phyloP scores from a whole-genome alignment of 2,329 filamentous ascomycete species.

The Scopulariopsis brevicaulis region DNA sequence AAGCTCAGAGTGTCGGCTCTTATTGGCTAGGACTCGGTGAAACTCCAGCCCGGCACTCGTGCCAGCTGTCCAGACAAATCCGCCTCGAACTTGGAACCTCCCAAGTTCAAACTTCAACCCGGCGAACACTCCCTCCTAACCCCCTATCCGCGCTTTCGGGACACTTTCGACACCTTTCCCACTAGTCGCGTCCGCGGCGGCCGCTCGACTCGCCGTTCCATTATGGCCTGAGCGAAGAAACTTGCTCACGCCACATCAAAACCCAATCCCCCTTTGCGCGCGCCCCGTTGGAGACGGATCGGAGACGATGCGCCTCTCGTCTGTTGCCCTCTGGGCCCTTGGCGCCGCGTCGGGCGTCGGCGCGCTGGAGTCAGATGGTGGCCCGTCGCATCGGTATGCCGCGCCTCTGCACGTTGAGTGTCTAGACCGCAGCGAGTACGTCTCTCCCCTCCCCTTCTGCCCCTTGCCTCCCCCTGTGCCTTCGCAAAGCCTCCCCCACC shows the following conservation, averaged over 20 bases:
- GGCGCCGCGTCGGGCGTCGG: neutral
- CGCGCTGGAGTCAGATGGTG: neutral
- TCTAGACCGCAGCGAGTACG: conserved; percentile 63
- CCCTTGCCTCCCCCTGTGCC: neutral
- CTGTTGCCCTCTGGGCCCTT: neutral
- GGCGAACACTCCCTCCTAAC: neutral
- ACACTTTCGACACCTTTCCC: neutral
- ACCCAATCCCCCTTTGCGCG: neutral
- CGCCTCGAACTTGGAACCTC: neutral
- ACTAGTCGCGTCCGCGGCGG: neutral
- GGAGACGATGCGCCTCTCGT: neutral
- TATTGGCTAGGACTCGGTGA: neutral
- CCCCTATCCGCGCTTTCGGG: neutral
- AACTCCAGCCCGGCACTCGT: neutral
- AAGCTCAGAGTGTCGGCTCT: no score
- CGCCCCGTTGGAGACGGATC: no score
- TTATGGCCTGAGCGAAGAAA: neutral
- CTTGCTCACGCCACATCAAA: neutral
- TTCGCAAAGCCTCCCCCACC: neutral
- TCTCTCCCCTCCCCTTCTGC: conserved; percentile 8
- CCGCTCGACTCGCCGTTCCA: neutral
- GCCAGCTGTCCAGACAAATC: neutral
- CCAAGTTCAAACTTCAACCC: neutral
- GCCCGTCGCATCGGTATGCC: conserved; percentile 51
- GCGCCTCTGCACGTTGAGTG: conserved; percentile 60